These are phyloP conservation scores for Fraxinus platypoda DNA, from an alignment of 305 asterid genomes.

Conservation along the genomic window DNA sequence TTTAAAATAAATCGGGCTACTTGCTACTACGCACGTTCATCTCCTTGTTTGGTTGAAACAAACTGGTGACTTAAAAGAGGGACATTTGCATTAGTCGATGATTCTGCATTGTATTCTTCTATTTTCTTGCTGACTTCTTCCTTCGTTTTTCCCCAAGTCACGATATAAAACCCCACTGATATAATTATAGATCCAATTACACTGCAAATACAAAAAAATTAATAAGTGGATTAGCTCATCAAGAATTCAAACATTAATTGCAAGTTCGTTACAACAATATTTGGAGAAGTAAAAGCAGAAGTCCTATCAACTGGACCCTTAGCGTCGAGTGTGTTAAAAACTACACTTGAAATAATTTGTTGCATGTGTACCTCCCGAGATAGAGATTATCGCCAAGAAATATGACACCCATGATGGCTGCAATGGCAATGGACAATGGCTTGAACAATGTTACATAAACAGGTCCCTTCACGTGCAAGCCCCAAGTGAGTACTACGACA, in stretches of 20 bases:
- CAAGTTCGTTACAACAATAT: neutral
- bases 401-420: slow-evolving; percentile 25
- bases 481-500: slow-evolving; percentile 13
- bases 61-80: neutral
- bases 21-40: neutral
- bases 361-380: neutral
- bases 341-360: neutral
- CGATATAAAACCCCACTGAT: neutral
- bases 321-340: too few species aligned
- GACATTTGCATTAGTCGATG: neutral
- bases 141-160: neutral
- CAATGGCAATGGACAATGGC: slow-evolving; percentile 31
- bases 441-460: slow-evolving; percentile 25
- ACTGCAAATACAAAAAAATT: neutral
- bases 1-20: neutral
- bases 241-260: neutral
- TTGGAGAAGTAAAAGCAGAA: too few species aligned
- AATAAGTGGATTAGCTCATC: neutral
- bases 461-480: slow-evolving; percentile 27
- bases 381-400: slow-evolving; percentile 16
- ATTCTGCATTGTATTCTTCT: neutral
- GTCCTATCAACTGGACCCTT: neutral
- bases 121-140: neutral
- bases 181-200: neutral
- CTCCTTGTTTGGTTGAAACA: neutral